phyloP scores from a whole-genome alignment of 768 basidiomycete genomes.

The Suillus variegatus region DNA sequence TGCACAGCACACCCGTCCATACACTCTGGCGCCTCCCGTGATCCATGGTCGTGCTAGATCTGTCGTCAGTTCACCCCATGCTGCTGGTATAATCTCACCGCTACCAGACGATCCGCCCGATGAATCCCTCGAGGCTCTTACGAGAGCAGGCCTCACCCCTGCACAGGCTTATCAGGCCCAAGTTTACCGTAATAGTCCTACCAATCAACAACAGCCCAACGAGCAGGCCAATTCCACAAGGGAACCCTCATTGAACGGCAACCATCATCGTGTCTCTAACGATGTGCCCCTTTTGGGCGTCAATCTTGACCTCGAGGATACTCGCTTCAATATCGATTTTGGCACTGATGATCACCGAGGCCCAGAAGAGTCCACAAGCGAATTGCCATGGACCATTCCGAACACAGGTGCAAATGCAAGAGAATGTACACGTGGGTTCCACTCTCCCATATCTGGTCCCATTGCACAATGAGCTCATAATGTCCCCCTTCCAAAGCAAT shows the following conservation, averaged over 20 bases:
- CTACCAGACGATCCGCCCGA: constrained; percentile 53
- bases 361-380: constrained; percentile 51
- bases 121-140: constrained; percentile 42
- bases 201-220: constrained; percentile 24
- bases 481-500: constrained; percentile 24
- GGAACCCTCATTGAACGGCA: constrained; percentile 28
- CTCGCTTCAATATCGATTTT: constrained; percentile 61
- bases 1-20: constrained; percentile 23
- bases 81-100: constrained; percentile 46
- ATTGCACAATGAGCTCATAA: constrained; percentile 29
- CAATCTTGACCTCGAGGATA: constrained; percentile 56
- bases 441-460: constrained; percentile 30
- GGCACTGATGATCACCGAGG: constrained; percentile 30
- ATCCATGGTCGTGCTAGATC: constrained; percentile 51
- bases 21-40: constrained; percentile 41
- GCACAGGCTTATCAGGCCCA: constrained; percentile 84
- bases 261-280: constrained; percentile 22
- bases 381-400: constrained; percentile 55
- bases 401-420: background rate
- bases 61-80: constrained; percentile 43
- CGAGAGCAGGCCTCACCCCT: constrained; percentile 61
- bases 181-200: constrained; percentile 53
- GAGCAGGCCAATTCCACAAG: constrained; percentile 27
- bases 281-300: constrained; percentile 42
- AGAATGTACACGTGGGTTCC: constrained; percentile 45